These are phyloP conservation scores for Apiotrichum porosum DNA, from an alignment of 1,284 basidiomycete species.

Conservation along the genomic window DNA sequence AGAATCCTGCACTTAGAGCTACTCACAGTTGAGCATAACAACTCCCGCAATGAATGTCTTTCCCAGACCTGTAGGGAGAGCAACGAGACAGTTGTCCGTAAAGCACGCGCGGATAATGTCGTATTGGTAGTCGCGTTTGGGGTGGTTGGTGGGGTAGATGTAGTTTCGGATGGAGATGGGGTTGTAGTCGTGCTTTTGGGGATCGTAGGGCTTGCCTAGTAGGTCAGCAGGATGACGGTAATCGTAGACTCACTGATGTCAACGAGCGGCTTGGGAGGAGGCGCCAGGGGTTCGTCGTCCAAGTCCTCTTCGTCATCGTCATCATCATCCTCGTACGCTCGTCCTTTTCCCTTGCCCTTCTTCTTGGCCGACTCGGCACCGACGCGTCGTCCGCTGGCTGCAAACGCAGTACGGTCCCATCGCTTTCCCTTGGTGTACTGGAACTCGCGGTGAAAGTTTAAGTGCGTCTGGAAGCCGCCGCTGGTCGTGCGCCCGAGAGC, in stretches of 20 bases:
- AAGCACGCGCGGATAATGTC: conserved; percentile 85
- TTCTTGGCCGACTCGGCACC: conserved; percentile 32
- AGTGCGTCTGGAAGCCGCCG: conserved; percentile 36
- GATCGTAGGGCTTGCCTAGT: conserved; percentile 43
- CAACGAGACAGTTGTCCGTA: conserved; percentile 90
- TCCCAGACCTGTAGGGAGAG: conserved; percentile 91
- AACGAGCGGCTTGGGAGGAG: conserved; percentile 71
- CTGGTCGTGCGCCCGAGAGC: conserved; percentile 6
- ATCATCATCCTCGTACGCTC: conserved; percentile 48
- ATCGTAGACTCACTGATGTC: conserved; percentile 36
- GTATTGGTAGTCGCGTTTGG: conserved; percentile 89
- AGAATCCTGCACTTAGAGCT: not conserved
- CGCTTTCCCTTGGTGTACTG: conserved; percentile 54
- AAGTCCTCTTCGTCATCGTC: conserved; percentile 50
- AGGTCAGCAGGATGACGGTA: not conserved
- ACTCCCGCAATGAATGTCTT: conserved; percentile 99
- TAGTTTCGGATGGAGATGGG: conserved; percentile 75
- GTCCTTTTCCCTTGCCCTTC: conserved; percentile 40
- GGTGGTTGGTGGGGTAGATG: conserved; percentile 86
- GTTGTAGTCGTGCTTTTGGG: conserved; percentile 75
- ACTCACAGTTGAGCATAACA: conserved; percentile 86
- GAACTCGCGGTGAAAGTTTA: conserved; percentile 40
- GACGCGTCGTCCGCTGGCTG: conserved; percentile 65
- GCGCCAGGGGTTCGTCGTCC: conserved; percentile 61
- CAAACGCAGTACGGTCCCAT: conserved; percentile 81